Conservation (phyloP, 148 eudicot genomes). For the Silene latifolia region DNA sequence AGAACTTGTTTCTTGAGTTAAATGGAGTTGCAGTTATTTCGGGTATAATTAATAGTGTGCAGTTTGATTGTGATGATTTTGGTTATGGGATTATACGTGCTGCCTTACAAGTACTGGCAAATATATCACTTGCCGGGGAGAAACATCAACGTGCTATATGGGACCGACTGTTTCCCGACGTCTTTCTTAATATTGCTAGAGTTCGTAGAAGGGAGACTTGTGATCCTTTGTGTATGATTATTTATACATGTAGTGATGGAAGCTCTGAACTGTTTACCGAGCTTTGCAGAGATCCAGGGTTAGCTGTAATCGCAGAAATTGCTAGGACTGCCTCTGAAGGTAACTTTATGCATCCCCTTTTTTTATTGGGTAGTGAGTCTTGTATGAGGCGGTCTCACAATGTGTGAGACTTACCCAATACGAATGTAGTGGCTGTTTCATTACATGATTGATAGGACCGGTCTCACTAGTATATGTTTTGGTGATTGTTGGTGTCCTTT, state of each 20-base stretch:
- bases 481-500: too few species aligned
- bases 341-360: conserved; percentile 11
- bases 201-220: conserved; percentile 49
- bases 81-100: conserved; percentile 42
- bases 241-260: conserved; percentile 56
- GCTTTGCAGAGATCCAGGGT: conserved; percentile 47
- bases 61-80: conserved; percentile 31
- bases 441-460: too few species aligned
- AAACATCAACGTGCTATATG: conserved; percentile 60
- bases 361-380: background rate
- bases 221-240: conserved; percentile 80
- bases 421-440: too few species aligned
- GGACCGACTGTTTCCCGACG: conserved; percentile 46
- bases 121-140: conserved; percentile 71
- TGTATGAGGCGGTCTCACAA: background rate
- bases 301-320: conserved; percentile 49
- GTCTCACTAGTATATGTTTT: too few species aligned
- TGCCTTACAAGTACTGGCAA: conserved; percentile 75
- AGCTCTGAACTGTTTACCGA: conserved; percentile 31
- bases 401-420: too few species aligned
- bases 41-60: conserved; percentile 24
- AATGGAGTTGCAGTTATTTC: conserved; percentile 53
- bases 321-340: conserved; percentile 59
- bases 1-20: conserved; percentile 52
- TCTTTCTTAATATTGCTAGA: conserved; percentile 50